phyloP scores from a whole-genome alignment of 768 basidiomycete species.

The Pilatotrama ljubarskyi region DNA sequence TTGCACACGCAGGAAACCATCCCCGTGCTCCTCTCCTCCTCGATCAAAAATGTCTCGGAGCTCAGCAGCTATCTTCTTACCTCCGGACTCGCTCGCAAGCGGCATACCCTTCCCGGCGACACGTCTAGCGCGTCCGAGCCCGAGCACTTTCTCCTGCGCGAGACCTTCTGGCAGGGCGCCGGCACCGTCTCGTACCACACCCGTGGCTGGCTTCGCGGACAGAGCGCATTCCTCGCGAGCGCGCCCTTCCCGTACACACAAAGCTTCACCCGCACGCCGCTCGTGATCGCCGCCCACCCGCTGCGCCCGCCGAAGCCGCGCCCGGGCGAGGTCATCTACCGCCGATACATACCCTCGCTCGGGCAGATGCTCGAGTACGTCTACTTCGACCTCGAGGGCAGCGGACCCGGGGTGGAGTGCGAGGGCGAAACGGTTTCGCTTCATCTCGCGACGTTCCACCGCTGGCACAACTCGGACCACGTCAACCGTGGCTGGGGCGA shows the following conservation, averaged over 20 bases:
- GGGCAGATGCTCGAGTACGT: conserved; percentile 34
- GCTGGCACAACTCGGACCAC: conserved; percentile 52
- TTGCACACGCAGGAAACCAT: conserved; percentile 42
- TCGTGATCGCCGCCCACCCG: conserved; percentile 53
- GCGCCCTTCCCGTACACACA: conserved; percentile 38
- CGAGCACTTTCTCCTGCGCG: conserved; percentile 41
- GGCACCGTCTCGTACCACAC: conserved; percentile 36
- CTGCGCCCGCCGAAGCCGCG: conserved; percentile 49
- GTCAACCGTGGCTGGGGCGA: conserved; percentile 50
- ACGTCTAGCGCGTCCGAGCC: conserved; percentile 16
- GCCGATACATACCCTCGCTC: conserved; percentile 36
- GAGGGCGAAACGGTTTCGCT: conserved; percentile 7
- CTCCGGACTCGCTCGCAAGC: conserved; percentile 37
- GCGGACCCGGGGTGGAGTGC: conserved; percentile 1
- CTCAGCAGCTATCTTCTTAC: conserved; percentile 39
- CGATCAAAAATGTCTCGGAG: conserved; percentile 34
- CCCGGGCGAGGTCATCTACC: conserved; percentile 43
- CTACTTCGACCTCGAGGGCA: conserved; percentile 30
- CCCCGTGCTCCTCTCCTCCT: conserved; percentile 37
- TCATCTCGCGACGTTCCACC: conserved; percentile 47
- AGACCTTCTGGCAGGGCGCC: conserved; percentile 53
- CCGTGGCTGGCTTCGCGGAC: conserved; percentile 37
- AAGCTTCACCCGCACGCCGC: conserved; percentile 45
- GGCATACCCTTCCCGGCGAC: conserved; percentile 17
- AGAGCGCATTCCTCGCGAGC: conserved; percentile 25